Evolutionary conservation across 2,329 filamentous ascomycete genomes (phyloP), one percentile per base, ranked within the genome.

Genomic region (Alternaria atra): DNA sequence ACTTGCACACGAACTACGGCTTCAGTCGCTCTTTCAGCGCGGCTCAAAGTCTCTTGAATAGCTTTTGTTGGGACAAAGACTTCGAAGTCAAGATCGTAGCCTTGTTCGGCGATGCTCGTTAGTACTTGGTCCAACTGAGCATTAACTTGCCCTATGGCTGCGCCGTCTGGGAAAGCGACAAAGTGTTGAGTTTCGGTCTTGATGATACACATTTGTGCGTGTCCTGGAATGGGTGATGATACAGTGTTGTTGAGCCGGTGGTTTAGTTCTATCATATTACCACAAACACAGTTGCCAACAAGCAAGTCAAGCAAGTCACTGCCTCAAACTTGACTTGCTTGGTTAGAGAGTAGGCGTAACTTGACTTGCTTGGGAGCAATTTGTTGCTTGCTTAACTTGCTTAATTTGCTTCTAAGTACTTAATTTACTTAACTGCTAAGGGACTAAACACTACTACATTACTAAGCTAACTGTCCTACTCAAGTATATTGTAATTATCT

Each of bases 1-100:
- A 76, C 65, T 43, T 73, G 66, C 15, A 74, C 65, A 3, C 73
- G 63, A 10, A 69, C 62, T 23, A 73, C 61, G 0, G 73, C 73
- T 15, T 74, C 71, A 34, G 72, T 69, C 5, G 63, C 68, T 35
- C 70, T 73, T 0, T 40, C 64, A 3, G 69, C 65, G 34, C 60
- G 63, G 3, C 55, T 44, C 15, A 76, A 71, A 0, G 66, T 71
- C n/a, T 76, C 72, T 17, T 67, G 61, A 12, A 70, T 66, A 2
- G 61, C 48, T 46, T 29, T 52, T 2, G 63, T 61, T 4, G 68
- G 69, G 15, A 62, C 67, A 10, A 74, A 69, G 2, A 71, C 71
- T 52, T 74, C 72, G 10, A 69, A 67, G 4, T 70, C 62, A 9
- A 74, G 47, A 10, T 39, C 27, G 7, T 62, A 51, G 23, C 46